Evolutionary conservation across 1,139 yeast genomes (phyloP).

Genomic region (Taphrina wiesneri): DNA sequence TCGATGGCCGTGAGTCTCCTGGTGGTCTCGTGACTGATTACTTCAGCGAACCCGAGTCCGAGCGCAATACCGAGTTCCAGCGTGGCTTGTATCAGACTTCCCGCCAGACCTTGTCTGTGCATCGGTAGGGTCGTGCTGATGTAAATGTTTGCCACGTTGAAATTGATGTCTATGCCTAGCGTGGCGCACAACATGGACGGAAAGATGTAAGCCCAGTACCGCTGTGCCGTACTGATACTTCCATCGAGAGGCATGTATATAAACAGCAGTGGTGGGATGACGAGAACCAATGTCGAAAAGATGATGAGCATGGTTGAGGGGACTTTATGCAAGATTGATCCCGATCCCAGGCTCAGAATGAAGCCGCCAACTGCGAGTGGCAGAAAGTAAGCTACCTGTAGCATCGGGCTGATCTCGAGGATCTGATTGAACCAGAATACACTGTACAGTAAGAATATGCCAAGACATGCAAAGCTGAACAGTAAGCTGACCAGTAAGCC

Average conservation of each 20-base stretch:
- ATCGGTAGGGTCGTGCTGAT: slow-evolving; percentile 13
- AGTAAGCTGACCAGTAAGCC: slow-evolving; percentile 1
- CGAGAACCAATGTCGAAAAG: slow-evolving; percentile 6
- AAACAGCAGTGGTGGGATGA: slow-evolving; percentile 6
- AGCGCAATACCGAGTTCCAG: slow-evolving; percentile 17
- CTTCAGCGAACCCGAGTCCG: slow-evolving; percentile 11
- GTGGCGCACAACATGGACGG: slow-evolving; percentile 19
- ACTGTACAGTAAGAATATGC: slow-evolving; percentile 6
- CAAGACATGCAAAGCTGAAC: slow-evolving; percentile 12
- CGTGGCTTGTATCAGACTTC: slow-evolving; percentile 10
- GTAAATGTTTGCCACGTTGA: slow-evolving; percentile 21
- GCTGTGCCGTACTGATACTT: slow-evolving; percentile 1
- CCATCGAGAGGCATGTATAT: slow-evolving; percentile 14
- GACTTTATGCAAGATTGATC: not conserved
- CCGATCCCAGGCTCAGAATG: slow-evolving; percentile 11
- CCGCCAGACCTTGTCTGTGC: slow-evolving; percentile 8
- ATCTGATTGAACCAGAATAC: slow-evolving; percentile 13
- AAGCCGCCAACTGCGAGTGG: slow-evolving; percentile 13
- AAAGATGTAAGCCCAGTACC: slow-evolving; percentile 12
- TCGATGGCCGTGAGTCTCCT: not conserved
- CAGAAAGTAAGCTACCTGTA: slow-evolving; percentile 9
- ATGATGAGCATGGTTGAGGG: slow-evolving; percentile 2
- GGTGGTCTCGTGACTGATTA: slow-evolving; percentile 3
- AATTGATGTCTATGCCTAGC: slow-evolving; percentile 17
- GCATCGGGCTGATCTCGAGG: slow-evolving; percentile 1